Percentiles rank a stretch among this genome's conserved stretches.
Evolutionary conservation across 73 alveolate genomes (phyloP).

Genomic region (Stentor coeruleus): DNA sequence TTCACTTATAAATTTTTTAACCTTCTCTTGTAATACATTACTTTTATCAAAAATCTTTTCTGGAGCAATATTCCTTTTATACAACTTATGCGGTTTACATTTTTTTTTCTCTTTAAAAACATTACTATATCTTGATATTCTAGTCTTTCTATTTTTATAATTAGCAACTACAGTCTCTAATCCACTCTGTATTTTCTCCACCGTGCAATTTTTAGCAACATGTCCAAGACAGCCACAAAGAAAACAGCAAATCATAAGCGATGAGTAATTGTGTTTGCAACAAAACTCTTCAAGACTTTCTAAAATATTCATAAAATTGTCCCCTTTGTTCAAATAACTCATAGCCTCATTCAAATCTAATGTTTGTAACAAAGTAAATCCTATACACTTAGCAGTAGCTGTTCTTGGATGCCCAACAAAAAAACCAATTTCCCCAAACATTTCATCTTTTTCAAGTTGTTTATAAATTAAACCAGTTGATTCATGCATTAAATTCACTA

Average conservation of each 20-base stretch:
- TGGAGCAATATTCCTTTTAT: too few species aligned
- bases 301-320: neutral
- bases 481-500: neutral
- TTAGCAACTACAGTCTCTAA: too few species aligned
- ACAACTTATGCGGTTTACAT: too few species aligned
- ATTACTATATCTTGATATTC: too few species aligned
- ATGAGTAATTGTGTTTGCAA: neutral
- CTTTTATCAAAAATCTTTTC: too few species aligned
- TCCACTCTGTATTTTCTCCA: too few species aligned
- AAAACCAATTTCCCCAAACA: slow-evolving; percentile 21
- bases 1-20: too few species aligned
- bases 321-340: neutral
- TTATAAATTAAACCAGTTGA: slow-evolving; percentile 1
- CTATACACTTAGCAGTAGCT: slow-evolving; percentile 9
- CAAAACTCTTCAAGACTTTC: neutral
- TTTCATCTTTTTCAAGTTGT: neutral
- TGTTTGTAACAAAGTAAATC: neutral
- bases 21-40: too few species aligned
- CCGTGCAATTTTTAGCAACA: slow-evolving; percentile 23
- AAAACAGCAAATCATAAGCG: neutral
- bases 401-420: neutral
- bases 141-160: too few species aligned
- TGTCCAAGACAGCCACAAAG: neutral
- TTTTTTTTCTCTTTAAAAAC: too few species aligned
- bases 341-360: neutral